Evolutionary conservation across 2,329 filamentous ascomycete species (phyloP).

Genomic region (Chalara sp.): DNA sequence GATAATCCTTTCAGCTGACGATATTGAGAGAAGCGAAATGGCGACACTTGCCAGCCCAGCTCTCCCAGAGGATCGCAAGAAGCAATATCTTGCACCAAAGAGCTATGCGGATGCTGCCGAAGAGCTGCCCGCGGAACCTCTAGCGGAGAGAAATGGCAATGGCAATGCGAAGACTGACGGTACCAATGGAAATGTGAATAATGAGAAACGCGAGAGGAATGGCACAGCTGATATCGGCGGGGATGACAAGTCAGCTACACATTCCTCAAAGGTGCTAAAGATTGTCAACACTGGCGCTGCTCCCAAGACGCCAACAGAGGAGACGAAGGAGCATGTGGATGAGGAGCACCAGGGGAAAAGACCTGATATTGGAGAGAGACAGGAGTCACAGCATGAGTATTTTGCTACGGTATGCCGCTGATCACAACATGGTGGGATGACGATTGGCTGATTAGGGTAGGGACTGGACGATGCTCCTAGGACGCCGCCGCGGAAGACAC

Average conservation of each 20-base stretch:
- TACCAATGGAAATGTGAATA: slow-evolving; percentile 2
- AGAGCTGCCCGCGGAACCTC: slow-evolving; percentile 8
- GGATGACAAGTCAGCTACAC: slow-evolving; percentile 1
- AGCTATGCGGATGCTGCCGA: slow-evolving; percentile 32
- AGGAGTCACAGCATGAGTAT: slow-evolving; percentile 22
- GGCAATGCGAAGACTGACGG: slow-evolving; percentile 5
- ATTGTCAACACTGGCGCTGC: slow-evolving; percentile 19
- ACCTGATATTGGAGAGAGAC: slow-evolving; percentile 13
- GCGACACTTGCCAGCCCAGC: slow-evolving; percentile 16
- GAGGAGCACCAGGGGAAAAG: slow-evolving; percentile 3
- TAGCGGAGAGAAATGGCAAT: background rate
- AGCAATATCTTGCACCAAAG: slow-evolving; percentile 29
- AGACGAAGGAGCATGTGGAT: background rate
- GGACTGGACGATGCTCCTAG: slow-evolving; percentile 24
- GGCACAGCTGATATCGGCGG: background rate
- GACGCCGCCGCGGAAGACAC: slow-evolving; percentile 17
- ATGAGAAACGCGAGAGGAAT: slow-evolving; percentile 2
- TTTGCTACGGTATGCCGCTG: slow-evolving; percentile 17
- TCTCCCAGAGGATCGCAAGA: slow-evolving; percentile 24
- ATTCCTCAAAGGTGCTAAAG: slow-evolving; percentile 20
- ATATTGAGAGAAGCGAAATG: too few species aligned
- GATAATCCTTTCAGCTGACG: too few species aligned
- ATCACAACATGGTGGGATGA: background rate
- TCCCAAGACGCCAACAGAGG: background rate
- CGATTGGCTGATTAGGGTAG: slow-evolving; percentile 11